These are phyloP conservation scores for Hericium alpestre DNA, from an alignment of 768 basidiomycete species.

Conservation along the genomic window DNA sequence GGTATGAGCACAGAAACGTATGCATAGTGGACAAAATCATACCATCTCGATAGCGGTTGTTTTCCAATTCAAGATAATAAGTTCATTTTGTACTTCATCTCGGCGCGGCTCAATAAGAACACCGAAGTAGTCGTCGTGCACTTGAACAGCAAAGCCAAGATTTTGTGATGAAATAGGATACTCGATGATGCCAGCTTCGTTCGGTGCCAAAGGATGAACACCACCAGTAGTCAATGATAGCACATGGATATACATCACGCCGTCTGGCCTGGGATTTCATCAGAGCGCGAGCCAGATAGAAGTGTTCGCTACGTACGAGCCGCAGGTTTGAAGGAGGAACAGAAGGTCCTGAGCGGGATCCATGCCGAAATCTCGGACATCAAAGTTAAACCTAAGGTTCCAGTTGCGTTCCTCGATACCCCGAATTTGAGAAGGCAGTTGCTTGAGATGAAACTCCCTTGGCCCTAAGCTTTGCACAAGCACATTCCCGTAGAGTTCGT, in stretches of 20 bases:
- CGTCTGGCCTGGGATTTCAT: not conserved
- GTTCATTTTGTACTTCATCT: not conserved
- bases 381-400: constrained; percentile 3
- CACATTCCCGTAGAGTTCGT: constrained; percentile 12
- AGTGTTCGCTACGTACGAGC: constrained; percentile 18
- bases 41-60: constrained; percentile 6
- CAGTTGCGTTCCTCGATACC: constrained; percentile 8
- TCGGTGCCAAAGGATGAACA: not conserved
- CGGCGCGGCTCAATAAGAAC: constrained; percentile 1
- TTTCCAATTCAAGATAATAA: constrained; percentile 13
- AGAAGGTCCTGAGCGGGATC: constrained; percentile 13
- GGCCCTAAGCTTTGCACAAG: constrained; percentile 5
- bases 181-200: not conserved
- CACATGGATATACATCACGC: not conserved
- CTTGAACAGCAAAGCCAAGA: constrained; percentile 8
- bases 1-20: not conserved
- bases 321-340: constrained; percentile 10
- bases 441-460: not conserved
- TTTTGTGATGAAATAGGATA: not conserved
- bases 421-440: constrained; percentile 11
- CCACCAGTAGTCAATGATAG: not conserved
- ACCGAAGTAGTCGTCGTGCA: constrained; percentile 8
- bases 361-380: constrained; percentile 9
- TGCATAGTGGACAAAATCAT: not conserved
- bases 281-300: not conserved